phyloP scores from a whole-genome alignment of 495 filamentous ascomycete genomes.

The Trypethelium eluteriae region DNA sequence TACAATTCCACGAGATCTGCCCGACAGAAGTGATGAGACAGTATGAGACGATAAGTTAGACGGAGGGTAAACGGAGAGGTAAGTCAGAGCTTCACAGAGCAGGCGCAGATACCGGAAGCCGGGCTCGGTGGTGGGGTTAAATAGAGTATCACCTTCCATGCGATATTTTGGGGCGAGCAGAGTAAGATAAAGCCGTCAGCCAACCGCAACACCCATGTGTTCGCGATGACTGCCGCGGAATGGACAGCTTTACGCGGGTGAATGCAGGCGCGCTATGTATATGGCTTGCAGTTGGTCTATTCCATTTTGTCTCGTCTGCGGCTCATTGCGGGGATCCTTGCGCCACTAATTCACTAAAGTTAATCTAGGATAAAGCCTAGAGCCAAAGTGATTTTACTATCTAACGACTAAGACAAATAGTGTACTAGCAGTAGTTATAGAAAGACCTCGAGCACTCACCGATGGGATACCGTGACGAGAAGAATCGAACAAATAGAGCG shows the following conservation, averaged over 20 bases:
- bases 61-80: not conserved
- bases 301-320: not conserved
- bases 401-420: not conserved
- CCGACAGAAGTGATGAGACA: not conserved
- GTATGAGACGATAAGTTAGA: not conserved
- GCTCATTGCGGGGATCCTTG: not conserved
- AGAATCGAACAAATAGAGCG: too few relatives aligned
- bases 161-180: not conserved
- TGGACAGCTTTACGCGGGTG: not conserved
- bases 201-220: constrained; percentile 1
- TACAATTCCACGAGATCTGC: not conserved
- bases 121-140: constrained; percentile 1
- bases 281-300: not conserved
- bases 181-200: not conserved
- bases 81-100: not conserved
- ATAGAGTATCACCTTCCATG: not conserved
- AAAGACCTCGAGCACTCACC: not conserved
- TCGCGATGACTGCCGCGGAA: not conserved
- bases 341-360: not conserved
- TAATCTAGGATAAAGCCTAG: not conserved
- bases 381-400: not conserved
- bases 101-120: not conserved
- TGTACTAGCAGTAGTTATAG: not conserved
- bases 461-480: not conserved
- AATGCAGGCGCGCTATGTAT: not conserved